Conservation (phyloP, 1,284 basidiomycete species). For the Trichosporon sp. region DNA sequence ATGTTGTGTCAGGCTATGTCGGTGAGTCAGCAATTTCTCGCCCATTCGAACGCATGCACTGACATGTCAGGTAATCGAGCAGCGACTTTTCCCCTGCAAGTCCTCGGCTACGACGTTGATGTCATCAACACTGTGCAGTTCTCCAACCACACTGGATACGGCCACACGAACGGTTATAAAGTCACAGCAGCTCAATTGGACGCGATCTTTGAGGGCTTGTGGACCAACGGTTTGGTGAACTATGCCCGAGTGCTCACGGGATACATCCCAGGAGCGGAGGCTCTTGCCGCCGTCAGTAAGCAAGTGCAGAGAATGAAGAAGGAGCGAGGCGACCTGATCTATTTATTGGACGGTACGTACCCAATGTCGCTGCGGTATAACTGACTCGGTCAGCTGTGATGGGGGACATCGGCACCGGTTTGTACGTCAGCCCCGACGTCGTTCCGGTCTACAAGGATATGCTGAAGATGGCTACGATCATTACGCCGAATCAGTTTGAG, state of each 20-base stretch:
- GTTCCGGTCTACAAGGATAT: constrained; percentile 81
- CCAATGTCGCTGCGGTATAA: not conserved
- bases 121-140: constrained; percentile 87
- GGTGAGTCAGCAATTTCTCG: constrained; percentile 54
- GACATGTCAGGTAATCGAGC: constrained; percentile 58
- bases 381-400: constrained; percentile 61
- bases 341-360: constrained; percentile 80
- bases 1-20: constrained; percentile 94
- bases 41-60: too few species aligned
- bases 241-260: constrained; percentile 73
- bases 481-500: constrained; percentile 98
- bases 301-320: constrained; percentile 54
- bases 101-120: constrained; percentile 93
- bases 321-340: constrained; percentile 61
- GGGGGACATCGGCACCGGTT: constrained; percentile 71
- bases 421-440: constrained; percentile 85
- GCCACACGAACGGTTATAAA: constrained; percentile 66
- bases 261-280: constrained; percentile 82
- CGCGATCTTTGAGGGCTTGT: constrained; percentile 64
- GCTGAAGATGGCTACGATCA: constrained; percentile 76
- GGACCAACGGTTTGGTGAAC: constrained; percentile 62
- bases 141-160: constrained; percentile 89
- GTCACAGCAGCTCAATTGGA: constrained; percentile 65
- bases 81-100: constrained; percentile 90
- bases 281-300: constrained; percentile 63